Evolutionary conservation across 1,284 basidiomycete species (phyloP), one percentile per base, ranked within the genome.

Genomic region (Cryptococcus depauperatus): DNA sequence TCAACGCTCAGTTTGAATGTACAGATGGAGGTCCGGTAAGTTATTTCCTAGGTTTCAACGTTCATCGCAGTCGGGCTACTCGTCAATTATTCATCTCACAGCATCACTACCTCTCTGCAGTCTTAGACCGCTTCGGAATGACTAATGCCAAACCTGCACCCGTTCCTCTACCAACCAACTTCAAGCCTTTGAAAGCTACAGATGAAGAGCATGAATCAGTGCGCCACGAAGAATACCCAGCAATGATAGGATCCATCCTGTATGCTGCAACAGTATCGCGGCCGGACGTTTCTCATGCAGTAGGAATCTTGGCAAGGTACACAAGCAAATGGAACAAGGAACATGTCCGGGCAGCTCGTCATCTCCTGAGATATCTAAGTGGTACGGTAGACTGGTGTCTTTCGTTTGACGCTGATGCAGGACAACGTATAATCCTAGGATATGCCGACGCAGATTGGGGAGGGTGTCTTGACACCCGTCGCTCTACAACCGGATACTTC

Each of bases 401-500:
- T 46, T 38, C 51, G 45, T 32, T 58, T 57, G 37, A 21, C 51
- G 7, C 22, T 43, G 14, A 26, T 42, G 6, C 35, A 54, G 3
- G 44, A 56, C 9, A 43, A 37, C 16, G 33, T 35, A 30, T 59
- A 50, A 39, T 35, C 43, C 35, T 43, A 22, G 46, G 41, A 14
- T 48, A 35, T 41, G 35, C 40, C 18, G 42, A 48, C 40, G 41
- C 38, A 30, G 29, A 30, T 30, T 30, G 29, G 29, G 29, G 29
- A 30, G 29, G 29, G n/a, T 10, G n/a, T 48, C 4, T 41, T 11
- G 44, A 56, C 8, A 56, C 54, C 11, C 18, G 53, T 8, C 27
- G 50, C 8, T 62, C 61, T 4, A 63, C 58, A 7, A 60, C 58
- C 9, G 58, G 56, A 0, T 62, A 62, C 32, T 6, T 57, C 13